Conservation (phyloP, 1,139 yeast genomes). For the Kurtzmaniella quercitrusa region DNA sequence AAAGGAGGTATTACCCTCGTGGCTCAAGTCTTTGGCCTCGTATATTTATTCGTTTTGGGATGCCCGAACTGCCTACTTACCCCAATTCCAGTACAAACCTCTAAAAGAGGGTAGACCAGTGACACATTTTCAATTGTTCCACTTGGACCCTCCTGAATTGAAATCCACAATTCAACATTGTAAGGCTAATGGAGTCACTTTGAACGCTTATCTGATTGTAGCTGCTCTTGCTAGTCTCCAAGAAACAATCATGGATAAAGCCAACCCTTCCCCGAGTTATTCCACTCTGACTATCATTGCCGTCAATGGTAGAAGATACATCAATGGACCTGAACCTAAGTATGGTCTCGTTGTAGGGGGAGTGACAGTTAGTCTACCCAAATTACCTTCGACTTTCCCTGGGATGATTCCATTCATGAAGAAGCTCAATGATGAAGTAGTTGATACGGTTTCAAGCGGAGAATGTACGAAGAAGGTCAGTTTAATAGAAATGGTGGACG, state of each 20-base stretch:
- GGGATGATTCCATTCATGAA: constrained; percentile 5
- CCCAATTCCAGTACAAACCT: constrained; percentile 14
- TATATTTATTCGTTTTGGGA: background rate
- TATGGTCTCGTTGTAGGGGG: constrained; percentile 19
- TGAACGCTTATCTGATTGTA: constrained; percentile 23
- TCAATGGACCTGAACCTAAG: constrained; percentile 11
- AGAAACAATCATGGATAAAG: constrained; percentile 15
- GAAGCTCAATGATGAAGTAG: constrained; percentile 9
- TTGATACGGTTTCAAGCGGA: constrained; percentile 6
- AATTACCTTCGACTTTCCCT: background rate
- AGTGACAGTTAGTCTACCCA: constrained; percentile 3
- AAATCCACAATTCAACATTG: constrained; percentile 11
- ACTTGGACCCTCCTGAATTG: constrained; percentile 11
- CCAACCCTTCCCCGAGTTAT: constrained; percentile 8
- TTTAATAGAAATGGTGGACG: constrained; percentile 13
- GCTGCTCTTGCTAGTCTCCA: constrained; percentile 18
- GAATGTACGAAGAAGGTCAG: constrained; percentile 18
- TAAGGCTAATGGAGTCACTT: constrained; percentile 16
- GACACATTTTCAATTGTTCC: constrained; percentile 14
- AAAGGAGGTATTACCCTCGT: constrained; percentile 8
- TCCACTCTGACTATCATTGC: constrained; percentile 14
- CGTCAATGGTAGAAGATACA: constrained; percentile 24
- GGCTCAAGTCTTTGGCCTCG: constrained; percentile 6
- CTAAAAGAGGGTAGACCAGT: constrained; percentile 7
- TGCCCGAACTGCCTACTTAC: constrained; percentile 7